Percentiles rank a stretch among this genome's conserved stretches.
These are phyloP conservation scores for Vitis labrusca DNA, from an alignment of 164 flowering plant species.

Conservation along the genomic window DNA sequence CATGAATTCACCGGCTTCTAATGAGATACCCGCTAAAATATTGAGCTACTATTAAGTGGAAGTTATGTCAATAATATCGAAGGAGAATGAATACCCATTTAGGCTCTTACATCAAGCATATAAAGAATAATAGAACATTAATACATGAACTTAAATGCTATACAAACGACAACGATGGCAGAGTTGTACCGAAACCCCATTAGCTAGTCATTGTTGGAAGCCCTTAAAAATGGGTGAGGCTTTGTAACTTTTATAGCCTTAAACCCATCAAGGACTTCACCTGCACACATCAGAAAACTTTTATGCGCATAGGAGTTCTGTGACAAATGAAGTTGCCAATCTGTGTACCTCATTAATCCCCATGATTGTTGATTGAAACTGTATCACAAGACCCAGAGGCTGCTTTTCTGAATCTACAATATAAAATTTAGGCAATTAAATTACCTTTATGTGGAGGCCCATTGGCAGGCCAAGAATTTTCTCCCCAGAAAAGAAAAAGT, in stretches of 20 bases:
- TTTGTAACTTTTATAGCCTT: background rate
- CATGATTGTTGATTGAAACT: background rate
- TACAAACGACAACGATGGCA: background rate
- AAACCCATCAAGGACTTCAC: background rate
- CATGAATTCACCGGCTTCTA: background rate
- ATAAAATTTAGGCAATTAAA: too few species aligned
- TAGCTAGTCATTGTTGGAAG: background rate
- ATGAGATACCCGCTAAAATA: background rate
- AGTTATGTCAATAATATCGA: background rate
- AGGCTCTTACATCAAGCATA: background rate
- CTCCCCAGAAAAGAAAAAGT: too few species aligned
- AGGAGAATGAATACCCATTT: background rate
- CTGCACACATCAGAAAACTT: background rate
- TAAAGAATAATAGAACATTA: background rate
- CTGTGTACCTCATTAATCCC: background rate
- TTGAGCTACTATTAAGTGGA: background rate
- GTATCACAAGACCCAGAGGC: background rate
- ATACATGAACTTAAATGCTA: background rate
- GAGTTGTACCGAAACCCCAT: background rate
- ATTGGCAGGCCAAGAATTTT: too few species aligned
- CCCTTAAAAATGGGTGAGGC: slow-evolving; percentile 2
- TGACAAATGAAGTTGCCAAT: too few species aligned
- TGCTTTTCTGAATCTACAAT: background rate
- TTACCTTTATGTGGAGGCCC: too few species aligned
- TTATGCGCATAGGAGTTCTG: too few species aligned